Percentiles rank a stretch among this genome's conserved stretches.
These are phyloP conservation scores for Pelargonium nanum DNA, from an alignment of 345 rosid genomes.

Conservation along the genomic window DNA sequence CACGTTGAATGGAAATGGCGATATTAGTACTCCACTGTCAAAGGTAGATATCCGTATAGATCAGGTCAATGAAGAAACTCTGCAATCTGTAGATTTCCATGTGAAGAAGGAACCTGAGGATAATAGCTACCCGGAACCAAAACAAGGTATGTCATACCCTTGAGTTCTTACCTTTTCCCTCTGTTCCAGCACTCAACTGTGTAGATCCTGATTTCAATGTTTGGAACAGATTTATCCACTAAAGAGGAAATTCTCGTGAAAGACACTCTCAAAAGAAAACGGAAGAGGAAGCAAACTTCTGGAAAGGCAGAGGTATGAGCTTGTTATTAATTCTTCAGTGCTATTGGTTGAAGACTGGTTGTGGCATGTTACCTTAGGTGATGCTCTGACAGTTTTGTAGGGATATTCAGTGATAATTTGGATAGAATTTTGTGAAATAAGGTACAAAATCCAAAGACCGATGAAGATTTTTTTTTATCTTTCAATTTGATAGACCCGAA, in stretches of 20 bases:
- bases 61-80: constrained; percentile 10
- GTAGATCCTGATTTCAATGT: constrained; percentile 26
- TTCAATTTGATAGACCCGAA: not conserved
- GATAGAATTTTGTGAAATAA: not conserved
- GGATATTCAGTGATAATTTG: too few relatives aligned
- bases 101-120: constrained; percentile 17
- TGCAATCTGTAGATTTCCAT: constrained; percentile 11
- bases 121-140: constrained; percentile 15
- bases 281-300: constrained; percentile 26
- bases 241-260: constrained; percentile 17
- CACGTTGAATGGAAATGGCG: constrained; percentile 22
- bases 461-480: not conserved
- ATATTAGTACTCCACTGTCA: constrained; percentile 19
- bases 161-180: constrained; percentile 8
- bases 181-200: constrained; percentile 15
- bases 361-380: too few relatives aligned
- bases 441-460: not conserved
- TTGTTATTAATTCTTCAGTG: too few relatives aligned
- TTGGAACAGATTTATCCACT: constrained; percentile 13
- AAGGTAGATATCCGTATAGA: constrained; percentile 3
- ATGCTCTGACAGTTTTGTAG: too few relatives aligned
- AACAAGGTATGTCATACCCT: constrained; percentile 19
- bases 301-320: constrained; percentile 35
- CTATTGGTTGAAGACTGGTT: too few relatives aligned
- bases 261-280: constrained; percentile 26